Evolutionary conservation across 2,329 filamentous ascomycete species (phyloP), one percentile per base, ranked within the genome.

Genomic region (Davidsoniella eucalypti): DNA sequence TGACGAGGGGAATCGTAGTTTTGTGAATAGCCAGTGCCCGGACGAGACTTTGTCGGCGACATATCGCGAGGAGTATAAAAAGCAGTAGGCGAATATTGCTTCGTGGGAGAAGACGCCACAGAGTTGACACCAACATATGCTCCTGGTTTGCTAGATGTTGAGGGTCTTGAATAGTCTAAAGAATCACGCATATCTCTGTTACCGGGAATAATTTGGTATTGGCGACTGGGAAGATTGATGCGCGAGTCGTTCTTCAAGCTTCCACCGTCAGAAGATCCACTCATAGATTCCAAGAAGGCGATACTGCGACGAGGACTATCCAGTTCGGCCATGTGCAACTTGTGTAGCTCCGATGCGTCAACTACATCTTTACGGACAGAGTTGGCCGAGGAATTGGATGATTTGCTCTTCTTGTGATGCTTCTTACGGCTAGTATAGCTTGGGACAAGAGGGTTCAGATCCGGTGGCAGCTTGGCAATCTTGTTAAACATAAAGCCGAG

Each of bases 371-470:
- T 50, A 10, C 42, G 44, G 14, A 53, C 23, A 26, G 48, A 48
- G 16, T 38, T 37, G 7, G 43, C 42, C 18, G 49, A 49, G 12
- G 23, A 66, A 5, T 61, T 60, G 2, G 69, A 77, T 1, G 72
- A 74, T 63, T 75, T 77, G 63, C 84, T 88, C 60, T 83, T 78
- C 69, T 87, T 88, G 65, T 93, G 87, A 16, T 25, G 52, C 60
- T 66, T 70, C 52, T 65, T 68, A 21, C 81, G 76, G 9, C 85
- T 80, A 1, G 87, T 95, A 52, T 94, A 68, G 58, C 90, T 81
- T 56, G 84, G 78, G 61, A 95, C 88, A 12, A 96, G 71, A 1
- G 90, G 90, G 61, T 96, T 96, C 84, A 94, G 87, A 60, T 96
- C 90, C 0, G 90, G 88, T 5, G 90, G 90, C 62, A 95, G 73